Evolutionary conservation across 176 grass and related monocot species (phyloP).

Genomic region (Juncus effusus): DNA sequence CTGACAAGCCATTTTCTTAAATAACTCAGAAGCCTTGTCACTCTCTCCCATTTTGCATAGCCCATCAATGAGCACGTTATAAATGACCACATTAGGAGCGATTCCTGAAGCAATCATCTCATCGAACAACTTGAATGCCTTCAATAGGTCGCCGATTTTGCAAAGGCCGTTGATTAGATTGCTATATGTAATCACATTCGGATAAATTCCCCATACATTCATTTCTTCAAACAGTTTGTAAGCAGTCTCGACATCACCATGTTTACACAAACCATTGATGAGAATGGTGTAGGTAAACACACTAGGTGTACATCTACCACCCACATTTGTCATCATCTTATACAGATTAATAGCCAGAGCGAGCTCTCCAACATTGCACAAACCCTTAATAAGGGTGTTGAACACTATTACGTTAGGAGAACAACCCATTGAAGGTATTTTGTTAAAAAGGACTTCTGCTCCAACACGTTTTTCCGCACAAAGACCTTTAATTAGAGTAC

Average conservation of each 20-base stretch:
- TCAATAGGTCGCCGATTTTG: not conserved
- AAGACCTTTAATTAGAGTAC: constrained; percentile 82
- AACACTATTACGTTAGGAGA: constrained; percentile 86
- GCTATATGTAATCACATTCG: not conserved
- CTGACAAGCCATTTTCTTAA: not conserved
- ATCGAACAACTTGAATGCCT: not conserved
- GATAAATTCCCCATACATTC: not conserved
- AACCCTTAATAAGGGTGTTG: constrained; percentile 84
- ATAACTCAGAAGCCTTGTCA: constrained; percentile 2
- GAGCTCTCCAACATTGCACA: constrained; percentile 69
- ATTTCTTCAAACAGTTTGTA: constrained; percentile 49
- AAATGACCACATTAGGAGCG: not conserved
- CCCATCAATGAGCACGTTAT: not conserved
- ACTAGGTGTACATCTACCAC: constrained; percentile 55
- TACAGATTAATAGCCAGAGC: constrained; percentile 68
- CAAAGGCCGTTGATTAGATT: not conserved
- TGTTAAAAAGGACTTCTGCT: constrained; percentile 79
- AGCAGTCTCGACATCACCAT: constrained; percentile 35
- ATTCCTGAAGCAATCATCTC: not conserved
- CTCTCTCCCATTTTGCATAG: not conserved
- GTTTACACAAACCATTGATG: constrained; percentile 58
- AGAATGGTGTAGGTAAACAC: constrained; percentile 46
- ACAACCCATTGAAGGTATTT: constrained; percentile 70
- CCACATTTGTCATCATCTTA: constrained; percentile 75
- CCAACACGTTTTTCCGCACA: constrained; percentile 69